phyloP scores from a whole-genome alignment of 805 yeast genomes.

The Ogataea wickerhamii region DNA sequence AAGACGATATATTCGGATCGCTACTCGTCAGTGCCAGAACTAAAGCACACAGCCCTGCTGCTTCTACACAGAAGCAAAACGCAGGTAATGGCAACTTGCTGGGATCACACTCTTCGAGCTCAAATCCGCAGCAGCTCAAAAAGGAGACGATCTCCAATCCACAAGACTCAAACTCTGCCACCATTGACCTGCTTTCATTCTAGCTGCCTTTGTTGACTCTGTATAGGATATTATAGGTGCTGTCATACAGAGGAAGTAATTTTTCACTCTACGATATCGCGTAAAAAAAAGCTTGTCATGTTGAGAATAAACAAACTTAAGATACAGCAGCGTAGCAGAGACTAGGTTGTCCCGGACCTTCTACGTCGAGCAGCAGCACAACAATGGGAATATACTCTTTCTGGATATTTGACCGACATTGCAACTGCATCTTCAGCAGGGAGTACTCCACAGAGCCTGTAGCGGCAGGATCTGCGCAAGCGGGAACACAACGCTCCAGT shows the following conservation, averaged over 20 bases:
- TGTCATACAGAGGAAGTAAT: too few species aligned
- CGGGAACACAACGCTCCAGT: too few species aligned
- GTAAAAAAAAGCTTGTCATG: too few species aligned
- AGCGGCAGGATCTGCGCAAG: too few species aligned
- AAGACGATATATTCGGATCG: slow-evolving; percentile 69
- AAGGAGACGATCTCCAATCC: neutral
- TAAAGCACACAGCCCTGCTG: slow-evolving; percentile 20
- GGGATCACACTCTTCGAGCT: neutral
- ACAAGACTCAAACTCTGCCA: slow-evolving; percentile 1
- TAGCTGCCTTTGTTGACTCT: neutral
- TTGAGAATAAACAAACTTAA: too few species aligned
- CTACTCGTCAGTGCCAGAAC: slow-evolving; percentile 64
- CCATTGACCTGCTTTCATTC: slow-evolving; percentile 1
- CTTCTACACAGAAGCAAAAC: slow-evolving; percentile 3
- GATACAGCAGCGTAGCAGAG: too few species aligned
- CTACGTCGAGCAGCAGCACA: too few species aligned
- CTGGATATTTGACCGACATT: slow-evolving; percentile 89
- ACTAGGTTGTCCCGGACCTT: too few species aligned
- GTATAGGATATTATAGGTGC: neutral
- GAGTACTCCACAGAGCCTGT: slow-evolving; percentile 50
- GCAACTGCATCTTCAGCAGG: slow-evolving; percentile 79
- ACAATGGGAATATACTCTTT: slow-evolving; percentile 78
- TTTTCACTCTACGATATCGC: too few species aligned
- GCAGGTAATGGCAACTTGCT: neutral
- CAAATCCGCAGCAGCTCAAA: neutral